These are phyloP conservation scores for Rhodotorula sp. DNA, from an alignment of 1,284 basidiomycete genomes.

Conservation along the genomic window DNA sequence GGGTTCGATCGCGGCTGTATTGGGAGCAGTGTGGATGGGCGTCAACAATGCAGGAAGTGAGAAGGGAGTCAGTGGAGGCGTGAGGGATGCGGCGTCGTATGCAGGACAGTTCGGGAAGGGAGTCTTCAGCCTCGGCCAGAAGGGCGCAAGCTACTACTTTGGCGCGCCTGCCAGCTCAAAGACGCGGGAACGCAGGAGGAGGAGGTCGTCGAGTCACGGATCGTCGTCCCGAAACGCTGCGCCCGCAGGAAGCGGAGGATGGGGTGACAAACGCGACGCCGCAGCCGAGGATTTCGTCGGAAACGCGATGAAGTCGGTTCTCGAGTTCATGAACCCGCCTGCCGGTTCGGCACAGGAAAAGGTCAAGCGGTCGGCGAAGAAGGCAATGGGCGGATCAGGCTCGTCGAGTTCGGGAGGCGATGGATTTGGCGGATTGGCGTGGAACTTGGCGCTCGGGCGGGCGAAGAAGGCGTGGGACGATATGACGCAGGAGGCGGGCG, in stretches of 20 bases:
- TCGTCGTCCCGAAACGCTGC: background rate
- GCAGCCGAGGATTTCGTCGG: constrained; percentile 24
- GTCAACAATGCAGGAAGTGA: constrained; percentile 23
- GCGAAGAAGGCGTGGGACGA: constrained; percentile 28
- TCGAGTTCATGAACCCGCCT: constrained; percentile 14
- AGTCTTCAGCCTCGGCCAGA: constrained; percentile 20
- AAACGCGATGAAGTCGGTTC: constrained; percentile 9
- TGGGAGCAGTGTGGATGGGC: constrained; percentile 45
- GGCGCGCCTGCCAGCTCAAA: background rate
- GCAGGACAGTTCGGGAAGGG: constrained; percentile 4
- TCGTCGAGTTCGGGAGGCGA: background rate
- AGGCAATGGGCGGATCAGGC: background rate
- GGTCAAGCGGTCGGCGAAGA: constrained; percentile 12
- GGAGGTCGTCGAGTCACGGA: background rate
- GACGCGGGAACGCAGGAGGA: background rate
- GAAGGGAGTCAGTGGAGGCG: constrained; percentile 9
- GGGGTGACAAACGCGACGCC: constrained; percentile 14
- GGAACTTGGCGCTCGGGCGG: constrained; percentile 10
- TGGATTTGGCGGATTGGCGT: constrained; percentile 14
- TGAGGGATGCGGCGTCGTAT: background rate
- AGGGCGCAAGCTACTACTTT: constrained; percentile 22
- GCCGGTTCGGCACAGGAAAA: background rate
- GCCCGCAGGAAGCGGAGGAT: background rate
- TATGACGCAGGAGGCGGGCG: background rate
- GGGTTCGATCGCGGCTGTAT: constrained; percentile 60